These are phyloP conservation scores for Candida alai DNA, from an alignment of 805 yeast species.

Conservation along the genomic window DNA sequence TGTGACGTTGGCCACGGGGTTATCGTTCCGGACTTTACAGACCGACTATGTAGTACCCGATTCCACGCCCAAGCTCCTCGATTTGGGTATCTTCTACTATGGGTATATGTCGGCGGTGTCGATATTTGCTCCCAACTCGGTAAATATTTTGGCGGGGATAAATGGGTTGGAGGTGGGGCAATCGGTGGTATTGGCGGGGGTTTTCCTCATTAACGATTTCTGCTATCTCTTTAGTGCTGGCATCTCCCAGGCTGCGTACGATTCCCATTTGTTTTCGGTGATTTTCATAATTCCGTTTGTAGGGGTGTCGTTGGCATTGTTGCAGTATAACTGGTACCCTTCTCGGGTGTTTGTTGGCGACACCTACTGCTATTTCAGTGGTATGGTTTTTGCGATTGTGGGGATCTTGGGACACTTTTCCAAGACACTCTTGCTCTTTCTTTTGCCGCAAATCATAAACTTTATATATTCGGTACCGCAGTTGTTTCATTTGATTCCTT, in stretches of 20 bases:
- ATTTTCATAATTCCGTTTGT: constrained; percentile 80
- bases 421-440: constrained; percentile 80
- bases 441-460: constrained; percentile 88
- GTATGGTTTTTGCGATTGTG: constrained; percentile 97
- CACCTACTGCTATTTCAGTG: constrained; percentile 95
- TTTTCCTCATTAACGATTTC: constrained; percentile 72
- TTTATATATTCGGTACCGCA: constrained; percentile 93
- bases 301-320: constrained; percentile 76
- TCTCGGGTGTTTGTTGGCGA: constrained; percentile 95
- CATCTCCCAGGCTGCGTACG: constrained; percentile 53
- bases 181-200: constrained; percentile 68
- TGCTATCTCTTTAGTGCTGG: constrained; percentile 52
- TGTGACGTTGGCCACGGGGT: constrained; percentile 32
- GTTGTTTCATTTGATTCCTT: constrained; percentile 77
- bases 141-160: constrained; percentile 92
- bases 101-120: constrained; percentile 87
- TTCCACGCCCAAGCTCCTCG: constrained; percentile 48
- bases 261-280: constrained; percentile 78
- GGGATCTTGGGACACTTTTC: constrained; percentile 96
- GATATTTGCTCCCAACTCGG: constrained; percentile 93
- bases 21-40: constrained; percentile 35
- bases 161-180: constrained; percentile 98
- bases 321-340: constrained; percentile 85
- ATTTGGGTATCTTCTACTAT: constrained; percentile 79
- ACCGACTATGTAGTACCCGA: constrained; percentile 35